Base-by-base conservation (phyloP, 805 yeast species). In the Metschnikowia cubensis region DNA sequence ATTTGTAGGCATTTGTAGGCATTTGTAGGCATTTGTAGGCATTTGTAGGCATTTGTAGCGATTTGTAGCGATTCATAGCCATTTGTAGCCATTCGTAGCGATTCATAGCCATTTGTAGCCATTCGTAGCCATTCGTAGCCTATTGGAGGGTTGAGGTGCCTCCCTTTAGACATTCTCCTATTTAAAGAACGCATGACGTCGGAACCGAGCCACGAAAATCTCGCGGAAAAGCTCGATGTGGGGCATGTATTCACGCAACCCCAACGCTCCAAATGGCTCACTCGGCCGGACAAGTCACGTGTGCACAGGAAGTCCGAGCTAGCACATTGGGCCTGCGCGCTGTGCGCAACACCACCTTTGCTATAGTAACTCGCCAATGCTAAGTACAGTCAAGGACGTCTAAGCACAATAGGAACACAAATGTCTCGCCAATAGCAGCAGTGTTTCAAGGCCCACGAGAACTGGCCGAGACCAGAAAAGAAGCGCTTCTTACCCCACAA, bases 401-500 rank as follows among this genome's bases (percentile, higher is more conserved):
- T 20, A 14, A 14, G 21, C 17, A 37, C 8, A 25, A 25, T 8
- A 8, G 11, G 13, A 4, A 25, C 29, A 25, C 11, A 25, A 10
- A 25, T 3, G 1, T 3, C 11, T 25, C 11, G 11, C 8, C 29
- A 25, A 25, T 8, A 8, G 4, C 29, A 11, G 5, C 13, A 20
- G 15, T 11, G 21, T 37, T 20, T 14, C 25, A 15, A 18, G 10
- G 15, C 4, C 18, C 15, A 4, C 14, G 22, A 22, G 18, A 11
- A 20, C 18, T 20, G 25, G 40, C 15, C 14, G n/a, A 14, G 40
- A 13, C n/a, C 21, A n/a, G 8, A 33, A n/a, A 20, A 25, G 11
- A 17, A 18, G 4, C 5, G 18, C 20, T 18, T 15, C 22, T 35
- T 43, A 43, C 46, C 46, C 46, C 46, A 43, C 46, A 43, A 43